Evolutionary conservation across 192 early-diverging fungal genomes (phyloP), one percentile per base, ranked within the genome.

Genomic region (Coemansia sp.): DNA sequence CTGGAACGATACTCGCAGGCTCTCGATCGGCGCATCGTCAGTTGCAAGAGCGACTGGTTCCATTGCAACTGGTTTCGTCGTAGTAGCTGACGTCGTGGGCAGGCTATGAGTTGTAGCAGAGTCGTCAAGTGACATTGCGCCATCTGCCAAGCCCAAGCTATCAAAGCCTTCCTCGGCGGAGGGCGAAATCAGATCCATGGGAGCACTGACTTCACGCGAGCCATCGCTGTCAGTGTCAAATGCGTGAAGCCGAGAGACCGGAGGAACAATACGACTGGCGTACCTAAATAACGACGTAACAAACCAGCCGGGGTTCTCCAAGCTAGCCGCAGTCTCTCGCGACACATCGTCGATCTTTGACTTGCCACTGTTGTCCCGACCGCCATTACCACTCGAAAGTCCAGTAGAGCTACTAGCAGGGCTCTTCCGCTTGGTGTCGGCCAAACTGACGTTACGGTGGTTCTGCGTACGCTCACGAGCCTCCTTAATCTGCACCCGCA

Each of bases 1-100:
- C 73, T 93, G 90, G 46, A 96, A 89, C 22, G 91, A 87, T 34
- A 95, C 75, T n/a, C 84, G 75, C 16, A 80, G 43, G 24, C 63
- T 65, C 41, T 74, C 75, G n/a, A 74, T 49, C 15, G 70, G 69
- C 33, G 66, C 64, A 2, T 60, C 16, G 8, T 33, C 57, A 36
- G 15, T 60, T 34, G 29, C 33, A 34, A 60, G 34, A 15, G 2
- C 33, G 4, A 6, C 31, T 10, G 57, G 57, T 8, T 31, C 55
- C 16, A 16, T 33, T 22, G 55, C 12, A 5, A 3, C 55, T 31
- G 29, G 15, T 16, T 27, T 57, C 27, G 27, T 29, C 55, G 31
- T 31, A 27, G 73, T 11, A 20, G 31, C 33, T 16, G 10, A 11
- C 31, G 33, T 22, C 12, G 33, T 34, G 18, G 46, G 51, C 24